phyloP scores from a whole-genome alignment of 441 rosid species.

The Daphne laureola region DNA sequence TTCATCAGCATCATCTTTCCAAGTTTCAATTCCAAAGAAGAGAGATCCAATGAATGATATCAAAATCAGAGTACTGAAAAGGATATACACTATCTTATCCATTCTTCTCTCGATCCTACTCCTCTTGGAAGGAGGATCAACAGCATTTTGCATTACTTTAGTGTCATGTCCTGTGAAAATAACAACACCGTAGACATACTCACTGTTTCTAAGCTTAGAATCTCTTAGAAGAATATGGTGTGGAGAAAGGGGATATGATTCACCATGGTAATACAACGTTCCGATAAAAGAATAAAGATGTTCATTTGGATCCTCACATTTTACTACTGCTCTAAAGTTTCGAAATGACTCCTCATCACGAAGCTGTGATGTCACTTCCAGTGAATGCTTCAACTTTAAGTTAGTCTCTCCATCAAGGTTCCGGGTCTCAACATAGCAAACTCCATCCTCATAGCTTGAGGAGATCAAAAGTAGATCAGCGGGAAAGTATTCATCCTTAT shows the following conservation, averaged over 20 bases:
- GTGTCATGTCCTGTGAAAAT: conserved; percentile 93
- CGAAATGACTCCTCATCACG: conserved; percentile 35
- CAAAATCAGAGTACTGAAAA: conserved; percentile 63
- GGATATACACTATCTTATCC: conserved; percentile 72
- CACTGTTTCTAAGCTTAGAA: conserved; percentile 82
- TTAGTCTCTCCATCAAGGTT: conserved; percentile 98
- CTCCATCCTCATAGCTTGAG: conserved; percentile 70
- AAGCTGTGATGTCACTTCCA: conserved; percentile 42
- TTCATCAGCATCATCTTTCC: conserved; percentile 37
- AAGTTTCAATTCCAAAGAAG: conserved; percentile 61
- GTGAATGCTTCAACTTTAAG: conserved; percentile 67
- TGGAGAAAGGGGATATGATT: conserved; percentile 54
- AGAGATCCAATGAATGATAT: conserved; percentile 58
- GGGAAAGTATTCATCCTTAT: conserved; percentile 78
- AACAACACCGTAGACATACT: conserved; percentile 63
- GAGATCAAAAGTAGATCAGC: conserved; percentile 88
- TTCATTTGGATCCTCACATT: conserved; percentile 91
- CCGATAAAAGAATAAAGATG: conserved; percentile 77
- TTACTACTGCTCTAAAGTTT: conserved; percentile 43
- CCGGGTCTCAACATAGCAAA: conserved; percentile 95
- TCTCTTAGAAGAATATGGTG: conserved; percentile 82
- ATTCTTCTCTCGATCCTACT: conserved; percentile 78
- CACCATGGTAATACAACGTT: conserved; percentile 33
- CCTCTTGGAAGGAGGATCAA: conserved; percentile 88
- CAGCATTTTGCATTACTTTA: conserved; percentile 89